A percentile compares a stretch with the other conserved stretches of the same genome.
Conservation (phyloP, 305 asterid species). For the Rubia balearica region DNA sequence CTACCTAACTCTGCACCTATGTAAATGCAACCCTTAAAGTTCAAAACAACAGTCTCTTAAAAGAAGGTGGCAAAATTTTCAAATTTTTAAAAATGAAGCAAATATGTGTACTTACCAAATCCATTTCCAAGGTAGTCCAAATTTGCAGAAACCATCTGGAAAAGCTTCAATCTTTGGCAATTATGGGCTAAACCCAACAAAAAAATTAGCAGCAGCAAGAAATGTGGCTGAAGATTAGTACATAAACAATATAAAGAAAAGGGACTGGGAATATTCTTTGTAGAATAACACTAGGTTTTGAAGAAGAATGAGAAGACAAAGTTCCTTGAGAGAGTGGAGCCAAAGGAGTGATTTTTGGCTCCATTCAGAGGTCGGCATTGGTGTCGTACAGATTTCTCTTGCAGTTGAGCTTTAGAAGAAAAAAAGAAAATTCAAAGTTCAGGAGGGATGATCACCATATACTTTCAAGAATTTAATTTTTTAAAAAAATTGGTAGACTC, state of each 20-base stretch:
- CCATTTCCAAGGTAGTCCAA: neutral
- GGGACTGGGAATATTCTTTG: neutral
- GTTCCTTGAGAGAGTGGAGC: neutral
- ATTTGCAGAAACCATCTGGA: neutral
- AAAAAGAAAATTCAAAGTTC: neutral
- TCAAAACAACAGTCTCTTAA: too few relatives aligned
- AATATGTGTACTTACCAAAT: neutral
- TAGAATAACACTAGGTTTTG: neutral
- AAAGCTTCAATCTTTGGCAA: slow-evolving; percentile 3
- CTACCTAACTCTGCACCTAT: slow-evolving; percentile 4
- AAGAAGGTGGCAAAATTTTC: too few relatives aligned
- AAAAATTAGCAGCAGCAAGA: neutral
- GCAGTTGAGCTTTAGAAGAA: neutral
- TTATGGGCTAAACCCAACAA: neutral
- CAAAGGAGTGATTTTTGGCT: neutral
- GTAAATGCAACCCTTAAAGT: neutral
- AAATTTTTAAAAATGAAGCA: neutral
- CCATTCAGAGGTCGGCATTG: neutral
- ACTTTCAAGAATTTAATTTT: neutral
- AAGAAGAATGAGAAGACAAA: slow-evolving; percentile 1
- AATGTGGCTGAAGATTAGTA: neutral
- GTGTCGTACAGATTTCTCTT: neutral
- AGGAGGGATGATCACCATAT: neutral
- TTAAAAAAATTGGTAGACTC: neutral
- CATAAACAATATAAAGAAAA: neutral